phyloP scores from a whole-genome alignment of 306 rosid genomes.

The Fragaria iinumae region DNA sequence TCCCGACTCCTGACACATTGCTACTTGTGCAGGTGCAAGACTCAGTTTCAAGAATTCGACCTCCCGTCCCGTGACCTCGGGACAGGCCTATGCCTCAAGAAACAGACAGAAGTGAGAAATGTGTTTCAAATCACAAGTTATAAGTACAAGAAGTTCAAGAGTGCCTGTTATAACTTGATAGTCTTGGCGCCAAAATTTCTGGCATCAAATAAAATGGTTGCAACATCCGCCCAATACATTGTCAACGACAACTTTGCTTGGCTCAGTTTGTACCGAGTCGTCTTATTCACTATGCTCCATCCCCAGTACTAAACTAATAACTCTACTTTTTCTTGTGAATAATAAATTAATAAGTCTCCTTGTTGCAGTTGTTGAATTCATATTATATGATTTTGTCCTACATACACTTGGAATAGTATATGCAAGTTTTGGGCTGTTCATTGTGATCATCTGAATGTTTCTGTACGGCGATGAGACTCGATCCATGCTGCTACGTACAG shows the following conservation, averaged over 20 bases:
- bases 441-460: not conserved
- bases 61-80: no score
- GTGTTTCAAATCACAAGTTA: not conserved
- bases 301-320: not conserved
- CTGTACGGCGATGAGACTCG: not conserved
- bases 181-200: not conserved
- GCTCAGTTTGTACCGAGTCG: not conserved
- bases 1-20: no score
- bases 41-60: no score
- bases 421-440: not conserved
- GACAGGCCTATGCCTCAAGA: not conserved
- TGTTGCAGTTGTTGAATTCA: not conserved
- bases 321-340: not conserved
- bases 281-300: not conserved
- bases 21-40: no score
- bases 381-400: not conserved
- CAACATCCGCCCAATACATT: not conserved
- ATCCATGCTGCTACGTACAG: not conserved
- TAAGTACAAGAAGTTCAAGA: not conserved
- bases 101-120: not conserved
- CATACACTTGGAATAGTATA: not conserved
- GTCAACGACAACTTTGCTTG: not conserved
- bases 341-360: not conserved
- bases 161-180: not conserved
- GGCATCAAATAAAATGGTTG: not conserved